Conservation (phyloP, 2,329 filamentous ascomycete genomes). For the Venturia carpophila region DNA sequence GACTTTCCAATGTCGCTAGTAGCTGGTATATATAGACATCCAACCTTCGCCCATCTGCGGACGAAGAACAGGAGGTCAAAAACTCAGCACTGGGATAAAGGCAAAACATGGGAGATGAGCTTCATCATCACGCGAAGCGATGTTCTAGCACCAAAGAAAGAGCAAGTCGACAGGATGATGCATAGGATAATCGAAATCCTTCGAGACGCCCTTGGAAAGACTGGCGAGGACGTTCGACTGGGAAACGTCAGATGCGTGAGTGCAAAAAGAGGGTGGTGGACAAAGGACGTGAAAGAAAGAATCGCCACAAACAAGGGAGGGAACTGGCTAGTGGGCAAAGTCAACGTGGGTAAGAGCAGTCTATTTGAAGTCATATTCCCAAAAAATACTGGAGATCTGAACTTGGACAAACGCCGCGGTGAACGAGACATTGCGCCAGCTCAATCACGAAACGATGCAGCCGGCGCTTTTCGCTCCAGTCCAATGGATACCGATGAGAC, state of each 20-base stretch:
- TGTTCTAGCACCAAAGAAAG: conserved; percentile 72
- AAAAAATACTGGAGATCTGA: conserved; percentile 43
- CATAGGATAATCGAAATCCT: conserved; percentile 73
- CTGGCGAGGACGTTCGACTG: conserved; percentile 63
- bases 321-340: conserved; percentile 95
- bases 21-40: conserved; percentile 61
- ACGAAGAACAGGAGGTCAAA: conserved; percentile 73
- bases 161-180: conserved; percentile 79
- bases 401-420: not conserved
- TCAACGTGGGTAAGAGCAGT: conserved; percentile 93
- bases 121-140: conserved; percentile 90
- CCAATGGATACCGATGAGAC: not conserved
- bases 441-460: not conserved
- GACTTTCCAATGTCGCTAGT: conserved; percentile 95
- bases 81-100: conserved; percentile 55
- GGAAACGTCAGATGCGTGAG: conserved; percentile 86
- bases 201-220: conserved; percentile 63
- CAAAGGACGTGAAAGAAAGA: conserved; percentile 72
- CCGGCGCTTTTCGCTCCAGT: not conserved
- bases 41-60: conserved; percentile 66
- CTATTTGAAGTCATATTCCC: conserved; percentile 85
- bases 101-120: conserved; percentile 63
- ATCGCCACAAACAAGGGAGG: conserved; percentile 78
- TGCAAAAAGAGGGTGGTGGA: conserved; percentile 85
- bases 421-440: not conserved